These are phyloP conservation scores for Anisodus acutangulus DNA, from an alignment of 257 asterid species.

Conservation along the genomic window DNA sequence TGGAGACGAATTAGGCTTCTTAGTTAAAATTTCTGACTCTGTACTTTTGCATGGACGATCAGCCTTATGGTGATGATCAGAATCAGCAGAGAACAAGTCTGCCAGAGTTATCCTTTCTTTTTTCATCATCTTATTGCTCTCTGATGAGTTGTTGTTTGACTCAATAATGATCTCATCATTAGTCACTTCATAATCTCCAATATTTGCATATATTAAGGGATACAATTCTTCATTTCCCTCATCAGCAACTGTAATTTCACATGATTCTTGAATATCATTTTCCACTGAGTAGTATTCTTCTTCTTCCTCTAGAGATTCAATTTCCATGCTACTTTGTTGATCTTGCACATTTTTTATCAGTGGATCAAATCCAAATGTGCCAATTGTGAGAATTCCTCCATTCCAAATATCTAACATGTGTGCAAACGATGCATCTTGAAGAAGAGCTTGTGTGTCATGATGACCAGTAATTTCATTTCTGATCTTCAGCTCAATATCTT, in stretches of 20 bases:
- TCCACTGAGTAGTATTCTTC: constrained; percentile 25
- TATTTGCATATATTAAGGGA: constrained; percentile 38
- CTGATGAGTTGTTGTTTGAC: neutral
- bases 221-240: constrained; percentile 34
- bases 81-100: constrained; percentile 64
- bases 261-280: neutral
- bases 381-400: constrained; percentile 64
- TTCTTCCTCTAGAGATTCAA: neutral
- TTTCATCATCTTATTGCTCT: constrained; percentile 34
- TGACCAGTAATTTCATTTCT: neutral
- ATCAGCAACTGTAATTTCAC: constrained; percentile 12
- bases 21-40: neutral
- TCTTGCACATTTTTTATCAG: constrained; percentile 17
- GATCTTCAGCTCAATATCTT: constrained; percentile 30
- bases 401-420: constrained; percentile 48
- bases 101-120: constrained; percentile 66
- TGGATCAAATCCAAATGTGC: constrained; percentile 67
- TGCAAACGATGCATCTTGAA: constrained; percentile 33
- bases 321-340: neutral
- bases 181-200: neutral
- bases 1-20: neutral
- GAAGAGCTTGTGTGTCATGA: constrained; percentile 36
- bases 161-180: neutral
- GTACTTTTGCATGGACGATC: neutral
- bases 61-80: constrained; percentile 9